These are phyloP conservation scores for Garcia nutans DNA, from an alignment of 345 rosid species.

Conservation along the genomic window DNA sequence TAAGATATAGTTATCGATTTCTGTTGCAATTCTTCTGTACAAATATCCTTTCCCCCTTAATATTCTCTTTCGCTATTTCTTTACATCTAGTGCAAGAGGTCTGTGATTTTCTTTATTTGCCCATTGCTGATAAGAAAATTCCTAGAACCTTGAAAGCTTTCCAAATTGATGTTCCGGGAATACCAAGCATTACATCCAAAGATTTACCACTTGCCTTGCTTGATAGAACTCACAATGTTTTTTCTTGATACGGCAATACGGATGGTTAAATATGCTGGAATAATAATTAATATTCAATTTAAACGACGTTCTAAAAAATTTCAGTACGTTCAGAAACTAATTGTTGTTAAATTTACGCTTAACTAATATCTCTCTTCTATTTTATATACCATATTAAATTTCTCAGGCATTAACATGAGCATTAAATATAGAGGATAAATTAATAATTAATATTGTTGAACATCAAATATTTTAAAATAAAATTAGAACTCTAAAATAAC, in stretches of 20 bases:
- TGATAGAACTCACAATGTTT: constrained; percentile 29
- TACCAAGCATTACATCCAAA: constrained; percentile 31
- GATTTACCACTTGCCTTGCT: constrained; percentile 29
- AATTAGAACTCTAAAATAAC: no score
- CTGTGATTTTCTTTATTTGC: constrained; percentile 31
- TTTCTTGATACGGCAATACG: not conserved
- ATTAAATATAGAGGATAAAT: no score
- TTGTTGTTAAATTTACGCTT: no score
- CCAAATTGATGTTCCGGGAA: constrained; percentile 40
- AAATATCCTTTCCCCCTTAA: constrained; percentile 33
- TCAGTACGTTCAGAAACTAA: no score
- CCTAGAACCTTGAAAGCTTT: constrained; percentile 40
- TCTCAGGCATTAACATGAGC: no score
- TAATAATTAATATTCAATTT: constrained; percentile 36
- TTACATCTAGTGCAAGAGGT: constrained; percentile 40
- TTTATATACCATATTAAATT: no score
- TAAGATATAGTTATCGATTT: constrained; percentile 42
- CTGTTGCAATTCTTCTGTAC: constrained; percentile 40
- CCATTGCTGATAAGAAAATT: constrained; percentile 34
- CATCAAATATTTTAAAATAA: no score
- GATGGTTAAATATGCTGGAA: constrained; percentile 32
- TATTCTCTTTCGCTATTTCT: constrained; percentile 47
- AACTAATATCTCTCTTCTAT: no score
- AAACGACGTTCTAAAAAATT: no score
- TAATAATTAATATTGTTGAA: no score